Evolutionary conservation across 2,329 filamentous ascomycete genomes (phyloP), one percentile per base, ranked within the genome.

Genomic region (Rutstroemia sp.): DNA sequence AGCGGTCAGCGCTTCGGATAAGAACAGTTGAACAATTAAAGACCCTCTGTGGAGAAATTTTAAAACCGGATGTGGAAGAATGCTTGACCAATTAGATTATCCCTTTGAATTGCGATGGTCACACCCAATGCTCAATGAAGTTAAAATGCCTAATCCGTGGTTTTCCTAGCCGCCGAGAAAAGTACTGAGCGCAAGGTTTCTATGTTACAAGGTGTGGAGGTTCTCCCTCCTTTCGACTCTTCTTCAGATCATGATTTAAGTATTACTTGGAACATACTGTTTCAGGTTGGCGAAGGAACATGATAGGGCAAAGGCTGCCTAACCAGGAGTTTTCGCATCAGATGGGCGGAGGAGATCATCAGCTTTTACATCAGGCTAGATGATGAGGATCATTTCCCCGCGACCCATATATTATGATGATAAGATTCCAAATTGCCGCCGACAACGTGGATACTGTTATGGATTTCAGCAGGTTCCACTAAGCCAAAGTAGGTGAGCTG

Each of bases 81-180:
- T 10, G 12, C 19, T 23, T 46, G 42, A 16, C 42, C 42, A 46
- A 46, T 34, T 46, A 56, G 61, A 65, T 62, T 65, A 54, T 59
- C 19, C 19, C 14, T 30, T 49, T 5, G 30, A 49, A 49, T 49
- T 49, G 16, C 46, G 46, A 49, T 49, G 21, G 23, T 37, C 46
- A 37, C 46, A 30, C 14, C 16, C 27, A 49, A 18, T 49, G 46
- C 46, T 49, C 27, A 25, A 49, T 30, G 25, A 16, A 49, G 46
- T n/a, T 49, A 49, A 49, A 49, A 34, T 59, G 57, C 67, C 63
- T 62, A 59, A 58, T 63, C 60, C 66, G 67, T 68, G 74, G 73
- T 74, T 73, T 76, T 69, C 74, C 68, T 73, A 74, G 69, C 73
- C 74, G 74, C 73, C 71, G 67, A 61, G 59, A 60, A 60, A 59